Conservation (phyloP, 164 flowering plant genomes). For the Vitis labrusca region DNA sequence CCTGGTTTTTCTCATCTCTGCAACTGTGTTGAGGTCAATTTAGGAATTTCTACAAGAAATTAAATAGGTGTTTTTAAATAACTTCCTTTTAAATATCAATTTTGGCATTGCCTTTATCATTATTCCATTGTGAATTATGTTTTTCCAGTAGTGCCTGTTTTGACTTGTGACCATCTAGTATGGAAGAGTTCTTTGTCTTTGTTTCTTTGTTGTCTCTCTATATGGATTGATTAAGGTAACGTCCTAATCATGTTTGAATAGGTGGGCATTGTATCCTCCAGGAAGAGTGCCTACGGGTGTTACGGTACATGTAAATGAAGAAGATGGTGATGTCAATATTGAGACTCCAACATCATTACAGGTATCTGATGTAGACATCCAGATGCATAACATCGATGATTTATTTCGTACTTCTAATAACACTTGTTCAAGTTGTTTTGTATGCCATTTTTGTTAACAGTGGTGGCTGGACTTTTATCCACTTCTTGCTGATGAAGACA, state of each 20-base stretch:
- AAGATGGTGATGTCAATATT: constrained; percentile 90
- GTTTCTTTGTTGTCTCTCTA: no score
- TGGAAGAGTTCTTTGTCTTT: no score
- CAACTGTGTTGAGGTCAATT: not conserved
- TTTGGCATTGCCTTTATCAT: not conserved
- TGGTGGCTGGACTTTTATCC: constrained; percentile 99
- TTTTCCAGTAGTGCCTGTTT: not conserved
- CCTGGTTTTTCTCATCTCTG: not conserved
- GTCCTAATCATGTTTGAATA: constrained; percentile 20
- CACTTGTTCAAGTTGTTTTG: not conserved
- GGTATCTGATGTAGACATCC: constrained; percentile 42
- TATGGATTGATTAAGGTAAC: not conserved
- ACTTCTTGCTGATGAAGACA: constrained; percentile 83
- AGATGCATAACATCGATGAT: not conserved
- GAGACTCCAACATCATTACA: constrained; percentile 90
- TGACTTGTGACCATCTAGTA: no score
- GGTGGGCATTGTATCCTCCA: constrained; percentile 99
- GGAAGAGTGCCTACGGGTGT: constrained; percentile 95
- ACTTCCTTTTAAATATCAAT: not conserved
- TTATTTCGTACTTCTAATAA: not conserved
- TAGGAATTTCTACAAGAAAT: no score
- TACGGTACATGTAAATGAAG: constrained; percentile 91
- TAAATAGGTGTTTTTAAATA: not conserved
- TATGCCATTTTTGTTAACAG: constrained; percentile 33
- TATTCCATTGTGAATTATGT: not conserved